These are phyloP conservation scores for Rosa hybrid DNA, from an alignment of 331 rosid genomes.

Conservation along the genomic window DNA sequence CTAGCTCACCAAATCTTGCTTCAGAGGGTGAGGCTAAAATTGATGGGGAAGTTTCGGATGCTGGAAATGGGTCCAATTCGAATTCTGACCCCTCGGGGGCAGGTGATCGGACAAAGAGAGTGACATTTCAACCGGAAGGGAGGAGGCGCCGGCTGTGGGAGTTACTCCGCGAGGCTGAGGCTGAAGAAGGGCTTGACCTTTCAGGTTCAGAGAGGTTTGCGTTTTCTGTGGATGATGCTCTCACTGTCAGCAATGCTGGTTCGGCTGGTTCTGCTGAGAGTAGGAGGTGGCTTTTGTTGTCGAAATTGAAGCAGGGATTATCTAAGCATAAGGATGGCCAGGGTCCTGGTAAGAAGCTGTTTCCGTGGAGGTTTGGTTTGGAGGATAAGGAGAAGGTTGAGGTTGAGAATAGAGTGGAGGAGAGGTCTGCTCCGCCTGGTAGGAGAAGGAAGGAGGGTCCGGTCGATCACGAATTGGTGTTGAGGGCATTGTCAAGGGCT, in stretches of 20 bases:
- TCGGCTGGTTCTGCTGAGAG: slow-evolving; percentile 57
- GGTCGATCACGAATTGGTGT: slow-evolving; percentile 69
- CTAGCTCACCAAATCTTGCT: too few relatives aligned
- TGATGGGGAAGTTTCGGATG: slow-evolving; percentile 15
- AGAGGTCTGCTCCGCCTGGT: slow-evolving; percentile 43
- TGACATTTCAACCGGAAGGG: slow-evolving; percentile 63
- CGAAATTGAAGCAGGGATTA: slow-evolving; percentile 80
- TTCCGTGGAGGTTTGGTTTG: slow-evolving; percentile 67
- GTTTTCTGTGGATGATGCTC: slow-evolving; percentile 87
- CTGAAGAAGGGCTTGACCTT: slow-evolving; percentile 83
- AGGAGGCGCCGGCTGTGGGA: slow-evolving; percentile 82
- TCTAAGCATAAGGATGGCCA: slow-evolving; percentile 82
- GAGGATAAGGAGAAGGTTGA: slow-evolving; percentile 76
- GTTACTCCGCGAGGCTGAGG: slow-evolving; percentile 70
- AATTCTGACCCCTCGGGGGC: slow-evolving; percentile 13
- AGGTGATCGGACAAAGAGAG: slow-evolving; percentile 49
- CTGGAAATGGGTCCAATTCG: slow-evolving; percentile 24
- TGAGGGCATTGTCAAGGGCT: slow-evolving; percentile 79
- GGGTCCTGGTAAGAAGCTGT: slow-evolving; percentile 51
- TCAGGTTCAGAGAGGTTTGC: slow-evolving; percentile 94
- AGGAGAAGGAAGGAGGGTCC: slow-evolving; percentile 79
- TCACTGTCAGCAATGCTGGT: slow-evolving; percentile 64
- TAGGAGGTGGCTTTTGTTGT: slow-evolving; percentile 73
- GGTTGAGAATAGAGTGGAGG: slow-evolving; percentile 40
- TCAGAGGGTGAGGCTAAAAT: slow-evolving; percentile 16